Evolutionary conservation across 148 eudicot species (phyloP), one percentile per base, ranked within the genome.

Genomic region (Drosera capensis): DNA sequence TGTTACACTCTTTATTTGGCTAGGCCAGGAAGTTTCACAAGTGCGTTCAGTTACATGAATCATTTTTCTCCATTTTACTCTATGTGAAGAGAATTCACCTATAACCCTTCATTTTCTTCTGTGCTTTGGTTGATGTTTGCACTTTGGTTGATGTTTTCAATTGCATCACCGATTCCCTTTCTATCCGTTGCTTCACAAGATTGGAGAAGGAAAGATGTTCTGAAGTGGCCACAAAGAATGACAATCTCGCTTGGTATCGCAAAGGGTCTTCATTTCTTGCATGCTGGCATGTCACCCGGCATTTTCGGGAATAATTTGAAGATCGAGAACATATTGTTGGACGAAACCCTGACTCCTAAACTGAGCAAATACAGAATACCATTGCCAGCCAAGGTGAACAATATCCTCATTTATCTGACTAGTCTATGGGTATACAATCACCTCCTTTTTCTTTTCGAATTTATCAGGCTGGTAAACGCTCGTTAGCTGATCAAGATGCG

Each of bases 221-320:
- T 90, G 18, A 80, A 90, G 59, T 90, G 97, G 97, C 95, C 97
- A 26, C 93, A 90, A 57, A 78, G 97, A 70, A 78, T 84, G 78
- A 71, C 71, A 18, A 84, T 90, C 24, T 55, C 85, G 2, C 70
- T 80, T 65, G 86, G 95, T 6, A 70, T 90, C 25, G 87, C 95
- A 1, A 75, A 64, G 62, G 97, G 93, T 23, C 62, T 84, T 44
- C 93, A 84, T 19, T 84, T 75, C 74, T 62, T 84, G 63, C 97
- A 90, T 56, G 61, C 74, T 0, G 97, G 75, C 46, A 67, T 73
- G 24, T 49, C 67, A n/a, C 72, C 71, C 1, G 84, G 87, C 5
- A 47, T 71, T 45, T 73, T 55, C 17, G 92, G 92, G 31, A 80
- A 84, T 60, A 79, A 73, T 47, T 43, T 90, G 53, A 90, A 68